Percentiles rank a stretch among this genome's conserved stretches.
Conservation (phyloP, 768 basidiomycete genomes). For the Boletus subcaerulescens region DNA sequence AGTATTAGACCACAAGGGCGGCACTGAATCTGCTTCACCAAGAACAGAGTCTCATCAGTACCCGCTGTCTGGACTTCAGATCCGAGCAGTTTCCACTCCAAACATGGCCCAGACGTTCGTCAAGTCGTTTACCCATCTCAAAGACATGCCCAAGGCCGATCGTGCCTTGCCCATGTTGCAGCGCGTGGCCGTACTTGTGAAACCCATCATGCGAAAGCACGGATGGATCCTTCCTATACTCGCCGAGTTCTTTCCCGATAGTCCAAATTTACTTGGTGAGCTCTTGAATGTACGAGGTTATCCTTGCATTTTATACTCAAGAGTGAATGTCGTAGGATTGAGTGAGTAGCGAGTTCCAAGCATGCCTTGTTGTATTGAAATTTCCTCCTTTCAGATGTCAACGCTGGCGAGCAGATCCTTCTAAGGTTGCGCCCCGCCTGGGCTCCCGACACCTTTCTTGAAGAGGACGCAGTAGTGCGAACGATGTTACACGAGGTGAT, state of each 20-base stretch:
- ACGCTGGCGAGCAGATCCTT: constrained; percentile 78
- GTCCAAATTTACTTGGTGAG: constrained; percentile 70
- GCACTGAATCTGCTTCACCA: neutral
- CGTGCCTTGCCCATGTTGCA: constrained; percentile 67
- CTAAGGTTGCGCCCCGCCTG: constrained; percentile 74
- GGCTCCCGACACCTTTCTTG: constrained; percentile 66
- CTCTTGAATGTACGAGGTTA: neutral
- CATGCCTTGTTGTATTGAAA: neutral
- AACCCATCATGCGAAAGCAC: constrained; percentile 90
- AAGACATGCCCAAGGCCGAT: constrained; percentile 61
- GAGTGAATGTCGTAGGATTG: constrained; percentile 26
- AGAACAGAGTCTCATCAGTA: too few species aligned
- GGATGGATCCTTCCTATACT: constrained; percentile 75
- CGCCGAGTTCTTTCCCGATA: constrained; percentile 86
- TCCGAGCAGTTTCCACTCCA: neutral
- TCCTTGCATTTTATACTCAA: constrained; percentile 8
- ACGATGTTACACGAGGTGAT: constrained; percentile 90
- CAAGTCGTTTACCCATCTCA: constrained; percentile 68
- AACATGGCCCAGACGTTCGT: constrained; percentile 58
- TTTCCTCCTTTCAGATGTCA: constrained; percentile 51
- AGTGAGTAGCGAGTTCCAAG: constrained; percentile 29
- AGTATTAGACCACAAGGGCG: neutral
- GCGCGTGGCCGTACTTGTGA: constrained; percentile 73
- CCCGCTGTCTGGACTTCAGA: neutral
- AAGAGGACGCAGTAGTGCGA: constrained; percentile 70